These are phyloP conservation scores for Plasmodium cynomolgi DNA, from an alignment of 169 alveolate species.

Conservation along the genomic window DNA sequence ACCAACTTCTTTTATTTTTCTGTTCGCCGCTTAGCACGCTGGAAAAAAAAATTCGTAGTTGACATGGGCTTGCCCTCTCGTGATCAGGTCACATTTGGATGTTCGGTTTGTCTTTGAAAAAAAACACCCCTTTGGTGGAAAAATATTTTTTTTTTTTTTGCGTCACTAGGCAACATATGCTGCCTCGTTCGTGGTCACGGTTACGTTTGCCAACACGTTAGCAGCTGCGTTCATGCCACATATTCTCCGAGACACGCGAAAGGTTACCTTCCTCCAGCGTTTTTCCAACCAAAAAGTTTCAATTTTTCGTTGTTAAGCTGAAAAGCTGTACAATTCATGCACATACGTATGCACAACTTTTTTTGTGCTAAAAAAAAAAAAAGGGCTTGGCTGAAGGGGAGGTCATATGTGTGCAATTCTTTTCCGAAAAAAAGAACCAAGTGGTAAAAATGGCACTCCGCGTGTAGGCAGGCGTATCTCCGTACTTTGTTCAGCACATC, in stretches of 20 bases:
- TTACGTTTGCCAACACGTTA: neutral
- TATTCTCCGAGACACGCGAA: neutral
- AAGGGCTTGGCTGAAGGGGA: neutral
- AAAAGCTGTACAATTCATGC: neutral
- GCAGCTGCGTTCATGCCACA: neutral
- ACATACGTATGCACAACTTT: neutral
- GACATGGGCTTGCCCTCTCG: neutral
- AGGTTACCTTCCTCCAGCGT: neutral
- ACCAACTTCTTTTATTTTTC: neutral
- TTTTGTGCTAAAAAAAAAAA: neutral
- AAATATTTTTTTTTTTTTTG: neutral
- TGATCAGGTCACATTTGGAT: neutral
- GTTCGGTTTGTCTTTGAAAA: neutral
- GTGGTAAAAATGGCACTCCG: neutral
- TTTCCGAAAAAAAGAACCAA: neutral
- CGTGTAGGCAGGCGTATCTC: neutral
- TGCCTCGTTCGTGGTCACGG: neutral
- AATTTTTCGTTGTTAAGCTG: neutral
- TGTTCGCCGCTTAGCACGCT: neutral
- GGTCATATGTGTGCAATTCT: neutral
- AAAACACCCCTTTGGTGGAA: neutral
- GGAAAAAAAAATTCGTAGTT: neutral
- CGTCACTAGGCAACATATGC: neutral
- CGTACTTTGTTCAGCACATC: neutral
- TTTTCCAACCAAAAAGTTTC: neutral